Conservation (phyloP, 805 yeast species). For the Candida methanosorbosa region DNA sequence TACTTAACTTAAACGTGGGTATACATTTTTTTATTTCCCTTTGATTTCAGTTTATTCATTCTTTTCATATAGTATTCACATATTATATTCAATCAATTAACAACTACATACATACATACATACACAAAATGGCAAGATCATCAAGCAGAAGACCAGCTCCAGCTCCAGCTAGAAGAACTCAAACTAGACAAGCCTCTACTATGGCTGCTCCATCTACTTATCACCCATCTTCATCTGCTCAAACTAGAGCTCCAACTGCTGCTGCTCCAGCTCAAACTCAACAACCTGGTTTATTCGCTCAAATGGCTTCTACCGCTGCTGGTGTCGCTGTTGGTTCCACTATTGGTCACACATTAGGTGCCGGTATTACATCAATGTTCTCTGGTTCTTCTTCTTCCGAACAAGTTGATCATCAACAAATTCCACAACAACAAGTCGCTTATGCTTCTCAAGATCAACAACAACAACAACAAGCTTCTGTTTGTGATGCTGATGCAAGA, state of each 20-base stretch:
- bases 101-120: too few relatives aligned
- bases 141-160: slow-evolving; percentile 22
- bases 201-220: slow-evolving; percentile 37
- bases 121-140: slow-evolving; percentile 41
- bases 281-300: slow-evolving; percentile 86
- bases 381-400: slow-evolving; percentile 63
- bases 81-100: too few relatives aligned
- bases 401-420: slow-evolving; percentile 32
- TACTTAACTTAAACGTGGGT: too few relatives aligned
- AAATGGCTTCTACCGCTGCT: slow-evolving; percentile 98
- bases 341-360: slow-evolving; percentile 94
- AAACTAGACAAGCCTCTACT: slow-evolving; percentile 26
- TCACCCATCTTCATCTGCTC: slow-evolving; percentile 35
- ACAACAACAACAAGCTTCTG: slow-evolving; percentile 26
- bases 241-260: slow-evolving; percentile 71
- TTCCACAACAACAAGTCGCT: slow-evolving; percentile 24
- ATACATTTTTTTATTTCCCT: too few relatives aligned
- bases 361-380: slow-evolving; percentile 84
- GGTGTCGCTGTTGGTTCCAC: slow-evolving; percentile 99
- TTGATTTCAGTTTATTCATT: too few relatives aligned
- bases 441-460: slow-evolving; percentile 58
- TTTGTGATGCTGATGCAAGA: slow-evolving; percentile 91
- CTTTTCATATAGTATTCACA: too few relatives aligned
- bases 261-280: slow-evolving; percentile 51
- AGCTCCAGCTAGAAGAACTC: background rate